Percentiles rank a stretch among this genome's conserved stretches.
Conservation (phyloP, 1,139 yeast genomes). For the Arxiozyma heterogenica region DNA sequence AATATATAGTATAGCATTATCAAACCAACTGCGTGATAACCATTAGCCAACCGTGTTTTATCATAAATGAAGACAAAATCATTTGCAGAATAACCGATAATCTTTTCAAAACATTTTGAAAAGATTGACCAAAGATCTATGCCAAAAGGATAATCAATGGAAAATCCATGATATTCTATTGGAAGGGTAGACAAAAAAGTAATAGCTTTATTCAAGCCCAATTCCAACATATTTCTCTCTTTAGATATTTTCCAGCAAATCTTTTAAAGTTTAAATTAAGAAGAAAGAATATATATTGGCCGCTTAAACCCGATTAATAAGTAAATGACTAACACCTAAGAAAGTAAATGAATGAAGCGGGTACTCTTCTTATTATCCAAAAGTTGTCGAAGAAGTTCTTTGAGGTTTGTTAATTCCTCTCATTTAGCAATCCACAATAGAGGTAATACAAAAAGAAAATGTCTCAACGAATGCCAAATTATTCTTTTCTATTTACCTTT, state of each 20-base stretch:
- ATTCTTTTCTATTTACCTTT: neutral
- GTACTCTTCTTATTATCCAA: too few relatives aligned
- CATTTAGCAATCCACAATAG: too few relatives aligned
- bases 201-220: neutral
- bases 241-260: neutral
- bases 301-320: neutral
- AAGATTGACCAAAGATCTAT: conserved; percentile 83
- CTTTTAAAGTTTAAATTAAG: neutral
- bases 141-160: conserved; percentile 83
- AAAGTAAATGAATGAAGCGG: too few relatives aligned
- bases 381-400: neutral
- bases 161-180: conserved; percentile 37
- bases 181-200: neutral
- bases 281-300: neutral
- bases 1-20: conserved; percentile 62
- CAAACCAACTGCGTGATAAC: conserved; percentile 53
- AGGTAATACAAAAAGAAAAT: neutral
- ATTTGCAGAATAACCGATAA: conserved; percentile 59
- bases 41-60: conserved; percentile 59
- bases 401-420: too few relatives aligned
- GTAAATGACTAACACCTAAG: too few relatives aligned
- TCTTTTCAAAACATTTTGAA: conserved; percentile 42
- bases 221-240: neutral
- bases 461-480: neutral
- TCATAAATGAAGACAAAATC: conserved; percentile 57